phyloP scores from a whole-genome alignment of 768 basidiomycete species.

The Leccinum barrowsii region DNA sequence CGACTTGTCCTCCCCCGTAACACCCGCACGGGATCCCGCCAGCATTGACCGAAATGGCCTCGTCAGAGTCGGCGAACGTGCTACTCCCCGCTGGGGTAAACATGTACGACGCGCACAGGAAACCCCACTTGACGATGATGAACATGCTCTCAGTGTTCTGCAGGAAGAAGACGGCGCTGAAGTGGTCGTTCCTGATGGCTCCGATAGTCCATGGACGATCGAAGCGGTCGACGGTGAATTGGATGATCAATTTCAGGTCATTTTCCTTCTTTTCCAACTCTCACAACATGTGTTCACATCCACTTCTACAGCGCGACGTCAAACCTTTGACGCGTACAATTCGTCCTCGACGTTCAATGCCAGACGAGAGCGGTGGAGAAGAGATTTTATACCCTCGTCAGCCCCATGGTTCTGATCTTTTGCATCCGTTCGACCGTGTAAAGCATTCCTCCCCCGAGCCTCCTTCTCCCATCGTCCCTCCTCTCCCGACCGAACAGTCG shows the following conservation, averaged over 20 bases:
- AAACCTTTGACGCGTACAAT: slow-evolving; percentile 47
- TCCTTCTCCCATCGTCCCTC: slow-evolving; percentile 28
- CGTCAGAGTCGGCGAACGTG: slow-evolving; percentile 91
- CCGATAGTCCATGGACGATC: slow-evolving; percentile 87
- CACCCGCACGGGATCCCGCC: slow-evolving; percentile 74
- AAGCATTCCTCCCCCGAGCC: slow-evolving; percentile 29
- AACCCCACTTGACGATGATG: slow-evolving; percentile 39
- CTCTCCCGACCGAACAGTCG: slow-evolving; percentile 30
- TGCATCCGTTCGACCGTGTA: slow-evolving; percentile 32
- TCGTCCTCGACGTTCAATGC: slow-evolving; percentile 59
- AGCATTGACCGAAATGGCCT: slow-evolving; percentile 82
- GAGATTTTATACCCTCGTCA: slow-evolving; percentile 86
- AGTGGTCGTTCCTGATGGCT: slow-evolving; percentile 45
- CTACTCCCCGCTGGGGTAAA: slow-evolving; percentile 92
- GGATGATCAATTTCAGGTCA: slow-evolving; percentile 68
- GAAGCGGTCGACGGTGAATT: slow-evolving; percentile 80
- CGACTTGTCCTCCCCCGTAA: slow-evolving; percentile 62
- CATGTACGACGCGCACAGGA: slow-evolving; percentile 39
- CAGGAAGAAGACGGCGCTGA: slow-evolving; percentile 33
- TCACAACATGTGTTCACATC: background rate
- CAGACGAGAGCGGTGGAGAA: slow-evolving; percentile 86
- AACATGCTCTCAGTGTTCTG: slow-evolving; percentile 30
- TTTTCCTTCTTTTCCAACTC: background rate
- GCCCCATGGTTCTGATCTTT: slow-evolving; percentile 28
- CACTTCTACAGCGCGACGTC: slow-evolving; percentile 39